These are phyloP conservation scores for Ramalina peruviana DNA, from an alignment of 495 filamentous ascomycete species.

Conservation along the genomic window DNA sequence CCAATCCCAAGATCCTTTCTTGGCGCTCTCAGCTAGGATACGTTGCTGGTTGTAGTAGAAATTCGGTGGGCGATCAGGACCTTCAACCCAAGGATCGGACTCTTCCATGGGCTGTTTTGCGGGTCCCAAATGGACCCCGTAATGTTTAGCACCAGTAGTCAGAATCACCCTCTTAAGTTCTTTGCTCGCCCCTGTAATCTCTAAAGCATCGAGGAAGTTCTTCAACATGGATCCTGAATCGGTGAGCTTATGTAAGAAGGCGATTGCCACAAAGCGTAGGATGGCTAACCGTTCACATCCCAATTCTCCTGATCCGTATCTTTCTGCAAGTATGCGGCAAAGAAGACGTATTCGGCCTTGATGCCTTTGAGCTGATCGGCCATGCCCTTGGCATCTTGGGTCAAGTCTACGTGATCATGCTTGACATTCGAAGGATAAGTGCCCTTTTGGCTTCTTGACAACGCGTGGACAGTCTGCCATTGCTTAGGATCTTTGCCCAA, in stretches of 20 bases:
- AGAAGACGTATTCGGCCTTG: slow-evolving; percentile 33
- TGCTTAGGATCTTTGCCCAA: slow-evolving; percentile 24
- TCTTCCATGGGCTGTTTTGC: slow-evolving; percentile 32
- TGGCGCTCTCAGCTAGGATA: slow-evolving; percentile 22
- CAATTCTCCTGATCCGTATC: slow-evolving; percentile 29
- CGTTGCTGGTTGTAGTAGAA: slow-evolving; percentile 31
- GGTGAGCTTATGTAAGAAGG: too few relatives aligned
- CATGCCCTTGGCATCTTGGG: slow-evolving; percentile 27
- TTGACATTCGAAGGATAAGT: slow-evolving; percentile 27
- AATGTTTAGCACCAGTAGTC: slow-evolving; percentile 41
- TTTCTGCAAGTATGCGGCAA: slow-evolving; percentile 33
- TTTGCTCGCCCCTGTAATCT: slow-evolving; percentile 26
- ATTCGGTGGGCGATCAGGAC: slow-evolving; percentile 21
- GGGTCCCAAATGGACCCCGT: slow-evolving; percentile 41
- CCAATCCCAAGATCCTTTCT: slow-evolving; percentile 24
- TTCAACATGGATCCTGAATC: slow-evolving; percentile 26
- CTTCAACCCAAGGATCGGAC: slow-evolving; percentile 28
- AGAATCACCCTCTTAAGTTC: slow-evolving; percentile 37
- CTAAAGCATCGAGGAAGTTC: slow-evolving; percentile 37
- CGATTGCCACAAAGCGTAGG: too few relatives aligned
- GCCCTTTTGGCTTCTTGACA: slow-evolving; percentile 31
- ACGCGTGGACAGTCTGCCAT: slow-evolving; percentile 29
- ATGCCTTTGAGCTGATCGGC: slow-evolving; percentile 26
- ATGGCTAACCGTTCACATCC: slow-evolving; percentile 22
- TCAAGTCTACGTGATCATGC: slow-evolving; percentile 33